Evolutionary conservation across 176 grass and related monocot genomes (phyloP), one percentile per base, ranked within the genome.

Genomic region (Aegilops bicornis): DNA sequence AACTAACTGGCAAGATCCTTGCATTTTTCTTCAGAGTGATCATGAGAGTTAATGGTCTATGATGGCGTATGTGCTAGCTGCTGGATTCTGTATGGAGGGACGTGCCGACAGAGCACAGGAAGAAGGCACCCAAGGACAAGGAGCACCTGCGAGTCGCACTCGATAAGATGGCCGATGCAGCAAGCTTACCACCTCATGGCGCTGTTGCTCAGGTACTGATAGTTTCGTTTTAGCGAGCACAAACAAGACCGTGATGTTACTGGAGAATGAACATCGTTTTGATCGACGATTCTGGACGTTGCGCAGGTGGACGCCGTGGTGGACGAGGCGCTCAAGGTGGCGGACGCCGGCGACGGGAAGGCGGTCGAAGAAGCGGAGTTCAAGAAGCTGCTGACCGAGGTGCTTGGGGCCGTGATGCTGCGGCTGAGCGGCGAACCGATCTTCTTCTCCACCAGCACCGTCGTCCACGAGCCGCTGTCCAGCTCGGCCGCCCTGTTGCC

Each of bases 391-490:
- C 76, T 98, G 86, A 89, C 86, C 10, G 89, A 92, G 50, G 61
- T 92, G 32, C 89, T 95, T 74, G 81, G 77, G 32, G 85, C 87
- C 30, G 82, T 92, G 39, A 98, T 98, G 93, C 64, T 84, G 78
- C 89, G 80, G 60, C 81, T 98, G 78, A 90, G 84, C 56, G 69
- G 66, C 5, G 79, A 79, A n/a, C 89, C 95, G 1, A 39, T 98
- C 25, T 95, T 92, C 89, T 22, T 98, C 73, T 93, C 89, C 32
- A 93, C 88, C 62, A 89, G 87, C 80, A 85, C 89, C 15, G 86
- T 98, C 22, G 87, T 95, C 67, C 91, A 98, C 27, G 95, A 98
- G 72, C 73, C 93, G 4, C 64, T 95, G 23, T 88, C 82, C 31
- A 30, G 20, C 69, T 70, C 90, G 79, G 80, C 92, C 12, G 14